A percentile compares a stretch with the other conserved stretches of the same genome.
These are phyloP conservation scores for Clarireedia hainanense DNA, from an alignment of 2,329 filamentous ascomycete genomes.

Conservation along the genomic window DNA sequence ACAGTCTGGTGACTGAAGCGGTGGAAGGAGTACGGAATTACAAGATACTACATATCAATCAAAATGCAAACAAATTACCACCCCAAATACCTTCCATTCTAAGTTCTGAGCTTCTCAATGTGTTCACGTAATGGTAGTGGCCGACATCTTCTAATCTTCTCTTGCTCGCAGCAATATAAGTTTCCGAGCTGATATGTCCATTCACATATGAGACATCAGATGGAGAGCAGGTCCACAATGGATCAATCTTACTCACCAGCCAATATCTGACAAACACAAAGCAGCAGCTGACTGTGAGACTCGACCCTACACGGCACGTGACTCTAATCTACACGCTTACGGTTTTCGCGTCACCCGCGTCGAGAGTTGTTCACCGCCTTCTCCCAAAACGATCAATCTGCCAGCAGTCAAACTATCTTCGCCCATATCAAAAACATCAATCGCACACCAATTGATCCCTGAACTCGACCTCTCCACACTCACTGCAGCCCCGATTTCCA, in stretches of 20 bases:
- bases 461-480: background rate
- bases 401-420: background rate
- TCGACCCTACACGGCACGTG: background rate
- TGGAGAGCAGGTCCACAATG: no score
- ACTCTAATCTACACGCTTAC: no score
- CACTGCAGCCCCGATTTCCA: background rate
- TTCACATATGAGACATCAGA: no score
- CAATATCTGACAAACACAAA: background rate
- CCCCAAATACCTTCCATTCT: background rate
- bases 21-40: background rate
- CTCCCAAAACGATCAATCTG: background rate
- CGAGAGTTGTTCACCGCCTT: background rate
- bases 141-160: no score
- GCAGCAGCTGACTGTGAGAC: background rate
- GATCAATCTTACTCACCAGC: no score
- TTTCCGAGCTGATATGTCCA: no score
- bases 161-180: no score
- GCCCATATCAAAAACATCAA: no score
- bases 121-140: no score
- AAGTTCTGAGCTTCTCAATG: background rate
- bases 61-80: background rate
- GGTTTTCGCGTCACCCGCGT: constrained; percentile 2
- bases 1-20: background rate
- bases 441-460: constrained; percentile 1
- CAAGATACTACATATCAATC: background rate